phyloP scores from a whole-genome alignment of 164 flowering plant species.

The Protea cynaroides region DNA sequence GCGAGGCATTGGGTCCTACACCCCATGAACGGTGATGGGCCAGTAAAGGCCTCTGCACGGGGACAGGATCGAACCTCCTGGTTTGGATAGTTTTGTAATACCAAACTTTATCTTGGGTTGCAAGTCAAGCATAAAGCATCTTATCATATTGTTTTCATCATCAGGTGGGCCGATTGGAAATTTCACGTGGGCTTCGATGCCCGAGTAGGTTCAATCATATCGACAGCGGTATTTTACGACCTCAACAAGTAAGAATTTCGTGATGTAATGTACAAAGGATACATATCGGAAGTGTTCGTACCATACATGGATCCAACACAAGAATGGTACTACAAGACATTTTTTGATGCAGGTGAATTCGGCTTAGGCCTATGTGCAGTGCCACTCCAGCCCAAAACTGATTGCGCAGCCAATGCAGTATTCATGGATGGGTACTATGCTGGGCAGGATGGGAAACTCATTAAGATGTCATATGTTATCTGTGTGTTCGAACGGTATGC shows the following conservation, averaged over 20 bases:
- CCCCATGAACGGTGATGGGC: too few species aligned
- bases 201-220: constrained; percentile 53
- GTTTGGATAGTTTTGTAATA: too few species aligned
- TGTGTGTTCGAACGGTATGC: constrained; percentile 54
- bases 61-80: too few species aligned
- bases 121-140: too few species aligned
- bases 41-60: too few species aligned
- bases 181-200: constrained; percentile 45
- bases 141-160: too few species aligned
- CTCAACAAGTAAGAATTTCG: constrained; percentile 27
- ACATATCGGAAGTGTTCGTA: constrained; percentile 51
- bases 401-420: constrained; percentile 48
- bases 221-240: constrained; percentile 48
- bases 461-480: constrained; percentile 23
- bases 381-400: constrained; percentile 39
- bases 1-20: too few species aligned
- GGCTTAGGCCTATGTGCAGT: constrained; percentile 46
- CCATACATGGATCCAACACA: constrained; percentile 67
- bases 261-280: constrained; percentile 46
- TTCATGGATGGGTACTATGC: constrained; percentile 44
- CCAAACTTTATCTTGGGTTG: too few species aligned
- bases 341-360: constrained; percentile 56
- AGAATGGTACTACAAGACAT: constrained; percentile 54
- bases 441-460: constrained; percentile 34
- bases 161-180: constrained; percentile 62